phyloP scores from a whole-genome alignment of 306 rosid species.

The Leucaena leucocephala region DNA sequence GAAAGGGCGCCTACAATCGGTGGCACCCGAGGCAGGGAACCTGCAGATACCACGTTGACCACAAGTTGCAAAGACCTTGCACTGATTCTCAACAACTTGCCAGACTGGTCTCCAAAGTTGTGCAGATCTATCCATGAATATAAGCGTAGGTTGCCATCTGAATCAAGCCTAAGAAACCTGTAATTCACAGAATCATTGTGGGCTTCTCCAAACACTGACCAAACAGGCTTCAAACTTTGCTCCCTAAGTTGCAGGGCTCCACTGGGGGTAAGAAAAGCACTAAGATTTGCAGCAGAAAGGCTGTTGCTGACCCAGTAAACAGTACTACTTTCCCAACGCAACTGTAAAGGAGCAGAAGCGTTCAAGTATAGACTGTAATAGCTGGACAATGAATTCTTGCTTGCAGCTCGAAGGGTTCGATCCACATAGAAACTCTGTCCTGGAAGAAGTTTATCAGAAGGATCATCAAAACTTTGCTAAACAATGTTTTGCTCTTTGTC shows the following conservation, averaged over 20 bases:
- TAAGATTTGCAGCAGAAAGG: slow-evolving; percentile 54
- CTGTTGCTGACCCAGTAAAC: slow-evolving; percentile 68
- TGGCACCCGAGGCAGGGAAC: slow-evolving; percentile 50
- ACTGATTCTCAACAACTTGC: slow-evolving; percentile 88
- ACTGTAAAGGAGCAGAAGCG: slow-evolving; percentile 66
- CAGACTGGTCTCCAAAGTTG: slow-evolving; percentile 74
- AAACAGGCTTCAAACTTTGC: slow-evolving; percentile 47
- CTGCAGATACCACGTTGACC: slow-evolving; percentile 66
- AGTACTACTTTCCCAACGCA: slow-evolving; percentile 67
- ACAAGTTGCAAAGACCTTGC: slow-evolving; percentile 82
- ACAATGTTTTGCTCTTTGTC: slow-evolving; percentile 45
- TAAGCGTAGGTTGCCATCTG: slow-evolving; percentile 78
- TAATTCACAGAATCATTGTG: slow-evolving; percentile 60
- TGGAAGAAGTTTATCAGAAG: slow-evolving; percentile 80
- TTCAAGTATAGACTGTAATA: slow-evolving; percentile 70
- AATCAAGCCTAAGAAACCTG: slow-evolving; percentile 74
- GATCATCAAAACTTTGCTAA: slow-evolving; percentile 80
- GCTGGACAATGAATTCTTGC: slow-evolving; percentile 54
- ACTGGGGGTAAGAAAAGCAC: slow-evolving; percentile 51
- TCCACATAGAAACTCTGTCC: slow-evolving; percentile 62
- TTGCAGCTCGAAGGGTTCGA: slow-evolving; percentile 61
- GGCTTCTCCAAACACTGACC: slow-evolving; percentile 84
- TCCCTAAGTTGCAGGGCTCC: slow-evolving; percentile 73
- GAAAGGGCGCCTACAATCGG: slow-evolving; percentile 67
- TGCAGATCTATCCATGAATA: slow-evolving; percentile 67